phyloP scores from a whole-genome alignment of 805 yeast genomes.

The Candida tibetensis region DNA sequence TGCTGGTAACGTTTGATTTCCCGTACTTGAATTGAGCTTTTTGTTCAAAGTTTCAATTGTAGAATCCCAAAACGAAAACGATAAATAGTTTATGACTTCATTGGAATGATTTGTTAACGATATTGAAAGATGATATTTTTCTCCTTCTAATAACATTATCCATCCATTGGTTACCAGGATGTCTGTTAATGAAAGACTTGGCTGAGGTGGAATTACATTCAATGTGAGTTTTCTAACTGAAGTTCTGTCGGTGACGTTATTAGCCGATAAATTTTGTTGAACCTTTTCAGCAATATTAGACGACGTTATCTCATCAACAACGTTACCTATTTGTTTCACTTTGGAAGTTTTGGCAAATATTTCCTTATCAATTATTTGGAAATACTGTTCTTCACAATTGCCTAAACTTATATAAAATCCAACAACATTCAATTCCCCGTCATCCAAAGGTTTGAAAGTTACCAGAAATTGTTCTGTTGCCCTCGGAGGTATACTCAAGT shows the following conservation, averaged over 20 bases:
- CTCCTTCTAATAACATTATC: constrained; percentile 80
- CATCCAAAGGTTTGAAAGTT: constrained; percentile 45
- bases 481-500: constrained; percentile 24
- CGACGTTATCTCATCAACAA: background rate
- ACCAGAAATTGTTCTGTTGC: constrained; percentile 39
- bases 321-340: constrained; percentile 1
- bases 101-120: constrained; percentile 56
- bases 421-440: constrained; percentile 48
- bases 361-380: constrained; percentile 37
- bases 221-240: constrained; percentile 19
- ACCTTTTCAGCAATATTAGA: constrained; percentile 14
- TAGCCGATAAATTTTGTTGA: constrained; percentile 24
- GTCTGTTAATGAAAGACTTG: constrained; percentile 52
- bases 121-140: constrained; percentile 49
- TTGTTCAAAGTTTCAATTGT: constrained; percentile 61
- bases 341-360: constrained; percentile 11
- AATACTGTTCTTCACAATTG: constrained; percentile 48
- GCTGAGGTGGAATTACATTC: constrained; percentile 51
- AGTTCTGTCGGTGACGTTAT: constrained; percentile 16
- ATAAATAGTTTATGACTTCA: constrained; percentile 53
- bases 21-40: constrained; percentile 38
- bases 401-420: constrained; percentile 53
- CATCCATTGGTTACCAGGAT: constrained; percentile 59
- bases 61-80: constrained; percentile 69
- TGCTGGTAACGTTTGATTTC: constrained; percentile 42